These are phyloP conservation scores for Nigrospora oryzae DNA, from an alignment of 2,329 filamentous ascomycete species.

Conservation along the genomic window DNA sequence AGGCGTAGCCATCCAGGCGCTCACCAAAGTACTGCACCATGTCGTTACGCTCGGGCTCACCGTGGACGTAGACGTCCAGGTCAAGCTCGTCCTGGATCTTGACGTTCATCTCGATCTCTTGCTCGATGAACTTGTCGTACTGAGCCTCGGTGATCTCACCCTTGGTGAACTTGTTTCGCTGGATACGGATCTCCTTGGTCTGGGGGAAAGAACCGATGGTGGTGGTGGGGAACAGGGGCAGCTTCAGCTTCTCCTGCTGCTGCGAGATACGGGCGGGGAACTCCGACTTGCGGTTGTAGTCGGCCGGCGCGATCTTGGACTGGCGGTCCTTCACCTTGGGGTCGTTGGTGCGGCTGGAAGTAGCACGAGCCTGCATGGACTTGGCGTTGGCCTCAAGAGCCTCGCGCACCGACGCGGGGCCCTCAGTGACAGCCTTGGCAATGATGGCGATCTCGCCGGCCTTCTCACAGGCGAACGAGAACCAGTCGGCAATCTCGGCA, in stretches of 20 bases:
- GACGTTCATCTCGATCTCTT: constrained; percentile 93
- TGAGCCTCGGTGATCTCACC: constrained; percentile 84
- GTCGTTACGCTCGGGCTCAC: constrained; percentile 99
- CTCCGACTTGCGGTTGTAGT: constrained; percentile 87
- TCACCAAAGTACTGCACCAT: constrained; percentile 99
- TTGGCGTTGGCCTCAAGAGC: constrained; percentile 96
- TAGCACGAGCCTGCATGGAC: constrained; percentile 83
- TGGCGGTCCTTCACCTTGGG: constrained; percentile 95
- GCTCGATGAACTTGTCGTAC: constrained; percentile 99
- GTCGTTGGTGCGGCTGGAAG: constrained; percentile 93
- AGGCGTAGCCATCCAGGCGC: constrained; percentile 91
- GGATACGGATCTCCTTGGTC: constrained; percentile 95
- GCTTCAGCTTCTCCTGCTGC: constrained; percentile 87
- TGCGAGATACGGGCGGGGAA: constrained; percentile 79
- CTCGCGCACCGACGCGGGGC: constrained; percentile 75
- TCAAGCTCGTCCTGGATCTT: constrained; percentile 97
- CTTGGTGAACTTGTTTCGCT: constrained; percentile 99
- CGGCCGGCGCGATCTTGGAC: constrained; percentile 70
- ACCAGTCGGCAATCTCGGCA: constrained; percentile 90
- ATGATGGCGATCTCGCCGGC: constrained; percentile 81
- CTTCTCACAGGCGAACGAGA: constrained; percentile 97
- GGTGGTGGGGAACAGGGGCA: constrained; percentile 96
- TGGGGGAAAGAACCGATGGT: constrained; percentile 99
- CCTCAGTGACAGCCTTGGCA: constrained; percentile 93
- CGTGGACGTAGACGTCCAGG: constrained; percentile 95